phyloP scores from a whole-genome alignment of 345 rosid species.

The Angophora floribunda region DNA sequence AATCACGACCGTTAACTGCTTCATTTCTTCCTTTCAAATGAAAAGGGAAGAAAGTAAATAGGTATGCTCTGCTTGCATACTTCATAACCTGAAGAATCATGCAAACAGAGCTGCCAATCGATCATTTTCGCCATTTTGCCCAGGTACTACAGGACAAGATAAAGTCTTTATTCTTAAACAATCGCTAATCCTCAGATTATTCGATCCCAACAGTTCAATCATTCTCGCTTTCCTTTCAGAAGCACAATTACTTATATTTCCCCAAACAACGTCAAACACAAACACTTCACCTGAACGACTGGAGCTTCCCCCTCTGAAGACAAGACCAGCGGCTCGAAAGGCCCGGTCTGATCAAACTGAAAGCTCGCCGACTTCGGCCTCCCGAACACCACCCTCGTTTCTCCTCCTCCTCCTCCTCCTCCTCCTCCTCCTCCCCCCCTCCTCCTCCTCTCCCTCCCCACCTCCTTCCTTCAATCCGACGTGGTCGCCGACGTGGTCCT shows the following conservation, averaged over 20 bases:
- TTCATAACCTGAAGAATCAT: not conserved
- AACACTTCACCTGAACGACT: conserved; percentile 40
- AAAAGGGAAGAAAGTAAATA: not conserved
- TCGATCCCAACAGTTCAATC: not conserved
- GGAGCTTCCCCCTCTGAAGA: conserved; percentile 54
- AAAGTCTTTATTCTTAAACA: not conserved
- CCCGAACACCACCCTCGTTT: conserved; percentile 25
- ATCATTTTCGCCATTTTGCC: not conserved
- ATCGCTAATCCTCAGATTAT: not conserved
- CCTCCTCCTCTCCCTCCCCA: conserved; percentile 18
- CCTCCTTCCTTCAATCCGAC: conserved; percentile 2
- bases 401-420: conserved; percentile 22
- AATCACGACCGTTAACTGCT: not conserved
- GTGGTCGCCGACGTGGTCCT: not conserved
- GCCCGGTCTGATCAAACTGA: conserved; percentile 65
- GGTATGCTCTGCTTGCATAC: not conserved
- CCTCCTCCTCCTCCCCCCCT: conserved; percentile 17
- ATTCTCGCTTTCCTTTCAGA: not conserved
- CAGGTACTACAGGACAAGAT: not conserved
- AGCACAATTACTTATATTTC: not conserved
- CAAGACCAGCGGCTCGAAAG: conserved; percentile 64
- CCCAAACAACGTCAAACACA: not conserved
- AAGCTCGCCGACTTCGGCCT: conserved; percentile 46
- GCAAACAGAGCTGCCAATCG: not conserved
- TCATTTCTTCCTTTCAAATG: not conserved